A percentile compares a stretch with the other conserved stretches of the same genome.
These are phyloP conservation scores for Fusarium concolor DNA, from an alignment of 2,329 filamentous ascomycete genomes.

Conservation along the genomic window DNA sequence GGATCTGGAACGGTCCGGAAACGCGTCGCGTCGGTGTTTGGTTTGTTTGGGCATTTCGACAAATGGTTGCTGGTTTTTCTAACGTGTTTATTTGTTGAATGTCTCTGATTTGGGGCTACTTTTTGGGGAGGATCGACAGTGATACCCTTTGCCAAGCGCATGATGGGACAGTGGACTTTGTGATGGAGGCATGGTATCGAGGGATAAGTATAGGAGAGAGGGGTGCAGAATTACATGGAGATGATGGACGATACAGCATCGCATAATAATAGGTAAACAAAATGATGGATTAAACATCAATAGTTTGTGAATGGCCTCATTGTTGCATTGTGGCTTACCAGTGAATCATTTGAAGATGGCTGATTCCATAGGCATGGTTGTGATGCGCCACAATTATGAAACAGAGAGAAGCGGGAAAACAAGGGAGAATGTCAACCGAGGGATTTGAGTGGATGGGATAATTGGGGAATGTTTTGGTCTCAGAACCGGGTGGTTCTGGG, in stretches of 20 bases:
- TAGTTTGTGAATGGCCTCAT: background rate
- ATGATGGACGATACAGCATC: constrained; percentile 22
- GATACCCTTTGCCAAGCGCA: constrained; percentile 23
- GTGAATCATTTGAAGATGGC: constrained; percentile 6
- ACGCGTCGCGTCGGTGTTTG: constrained; percentile 36
- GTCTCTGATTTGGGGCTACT: constrained; percentile 35
- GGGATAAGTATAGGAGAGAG: background rate
- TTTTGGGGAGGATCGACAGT: constrained; percentile 1
- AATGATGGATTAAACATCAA: constrained; percentile 3
- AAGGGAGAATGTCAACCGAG: constrained; percentile 20
- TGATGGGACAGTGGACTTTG: constrained; percentile 19
- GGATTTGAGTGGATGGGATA: constrained; percentile 18
- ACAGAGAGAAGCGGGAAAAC: constrained; percentile 5
- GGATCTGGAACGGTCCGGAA: constrained; percentile 37
- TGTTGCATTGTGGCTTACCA: constrained; percentile 8
- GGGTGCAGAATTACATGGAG: constrained; percentile 8
- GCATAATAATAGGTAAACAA: constrained; percentile 21
- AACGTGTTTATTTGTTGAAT: constrained; percentile 29
- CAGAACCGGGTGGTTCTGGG: too few relatives aligned
- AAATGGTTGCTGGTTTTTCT: constrained; percentile 25
- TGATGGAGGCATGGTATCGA: constrained; percentile 6
- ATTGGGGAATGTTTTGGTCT: background rate
- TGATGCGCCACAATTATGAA: constrained; percentile 25
- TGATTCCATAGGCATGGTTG: constrained; percentile 15
- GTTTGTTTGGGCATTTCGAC: constrained; percentile 33